A percentile compares a stretch with the other conserved stretches of the same genome.
Evolutionary conservation across 352 stramenopile species (phyloP).

Genomic region (Pythium vanterpoolii): DNA sequence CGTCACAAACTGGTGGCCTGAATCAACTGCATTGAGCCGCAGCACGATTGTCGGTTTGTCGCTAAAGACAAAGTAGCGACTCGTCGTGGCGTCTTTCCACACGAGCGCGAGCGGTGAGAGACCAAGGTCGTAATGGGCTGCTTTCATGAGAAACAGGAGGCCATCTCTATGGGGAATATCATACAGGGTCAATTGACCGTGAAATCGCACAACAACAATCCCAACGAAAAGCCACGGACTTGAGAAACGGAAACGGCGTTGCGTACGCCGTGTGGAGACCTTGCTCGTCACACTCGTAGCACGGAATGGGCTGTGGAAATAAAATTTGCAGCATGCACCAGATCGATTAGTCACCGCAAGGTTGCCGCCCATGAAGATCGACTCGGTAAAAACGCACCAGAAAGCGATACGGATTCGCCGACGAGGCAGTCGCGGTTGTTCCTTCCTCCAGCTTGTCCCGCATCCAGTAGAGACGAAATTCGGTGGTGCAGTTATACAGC

Average conservation of each 20-base stretch:
- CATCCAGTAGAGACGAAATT: constrained; percentile 91
- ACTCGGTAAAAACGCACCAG: constrained; percentile 54
- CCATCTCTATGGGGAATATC: constrained; percentile 56
- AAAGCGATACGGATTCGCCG: constrained; percentile 76
- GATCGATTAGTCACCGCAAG: too few relatives aligned
- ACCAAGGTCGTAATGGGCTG: constrained; percentile 86
- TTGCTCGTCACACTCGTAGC: constrained; percentile 79
- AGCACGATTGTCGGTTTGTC: constrained; percentile 76
- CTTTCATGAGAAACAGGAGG: constrained; percentile 89
- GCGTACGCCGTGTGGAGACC: constrained; percentile 78
- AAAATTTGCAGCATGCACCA: too few relatives aligned
- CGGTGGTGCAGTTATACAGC: constrained; percentile 91
- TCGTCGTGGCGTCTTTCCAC: constrained; percentile 88
- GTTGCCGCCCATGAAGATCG: too few relatives aligned
- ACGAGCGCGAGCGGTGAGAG: constrained; percentile 83
- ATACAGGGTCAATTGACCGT: neutral
- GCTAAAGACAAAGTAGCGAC: constrained; percentile 74
- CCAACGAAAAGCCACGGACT: constrained; percentile 38
- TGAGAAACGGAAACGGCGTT: constrained; percentile 81
- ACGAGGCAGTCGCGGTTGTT: constrained; percentile 33
- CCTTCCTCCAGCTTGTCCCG: constrained; percentile 88
- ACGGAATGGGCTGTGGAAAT: constrained; percentile 74
- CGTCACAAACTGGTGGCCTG: constrained; percentile 48
- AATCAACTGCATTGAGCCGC: constrained; percentile 51
- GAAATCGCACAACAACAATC: neutral